Percentiles rank a stretch among this genome's conserved stretches.
phyloP scores from a whole-genome alignment of 768 basidiomycete species.

The Cystofilobasidium macerans region DNA sequence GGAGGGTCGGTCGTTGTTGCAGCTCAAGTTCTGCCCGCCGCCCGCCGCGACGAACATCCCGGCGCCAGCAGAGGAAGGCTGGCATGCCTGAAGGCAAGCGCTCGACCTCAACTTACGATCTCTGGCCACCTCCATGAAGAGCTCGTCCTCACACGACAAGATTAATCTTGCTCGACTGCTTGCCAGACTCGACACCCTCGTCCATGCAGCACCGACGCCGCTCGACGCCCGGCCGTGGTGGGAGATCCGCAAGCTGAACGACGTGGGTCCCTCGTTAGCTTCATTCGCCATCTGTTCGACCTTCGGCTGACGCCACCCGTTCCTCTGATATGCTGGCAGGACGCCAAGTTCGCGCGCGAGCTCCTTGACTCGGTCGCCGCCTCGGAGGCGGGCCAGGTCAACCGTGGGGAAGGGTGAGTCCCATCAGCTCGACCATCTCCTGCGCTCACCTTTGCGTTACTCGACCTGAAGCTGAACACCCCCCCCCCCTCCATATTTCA shows the following conservation, averaged over 20 bases:
- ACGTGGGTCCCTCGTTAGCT: constrained; percentile 3
- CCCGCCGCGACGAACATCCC: too few species aligned
- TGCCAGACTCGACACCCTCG: constrained; percentile 9
- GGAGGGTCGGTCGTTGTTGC: too few species aligned
- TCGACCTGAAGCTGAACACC: too few species aligned
- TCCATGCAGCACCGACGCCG: neutral
- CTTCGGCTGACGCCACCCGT: neutral
- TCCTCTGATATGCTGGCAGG: constrained; percentile 1
- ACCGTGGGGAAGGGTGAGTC: neutral
- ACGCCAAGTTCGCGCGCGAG: constrained; percentile 19
- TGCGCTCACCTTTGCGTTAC: too few species aligned
- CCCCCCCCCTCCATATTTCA: neutral
- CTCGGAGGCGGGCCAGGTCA: neutral
- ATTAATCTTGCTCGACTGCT: constrained; percentile 21
- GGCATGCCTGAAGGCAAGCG: neutral
- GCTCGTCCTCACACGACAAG: constrained; percentile 15
- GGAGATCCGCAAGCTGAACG: constrained; percentile 23
- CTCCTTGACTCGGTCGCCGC: constrained; percentile 12
- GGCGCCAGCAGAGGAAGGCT: too few species aligned
- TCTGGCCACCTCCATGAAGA: neutral
- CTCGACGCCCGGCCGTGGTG: constrained; percentile 14
- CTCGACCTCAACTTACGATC: too few species aligned
- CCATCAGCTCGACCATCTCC: neutral
- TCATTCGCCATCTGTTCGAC: neutral
- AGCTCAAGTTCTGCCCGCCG: too few species aligned